A percentile compares a stretch with the other conserved stretches of the same genome.
phyloP scores from a whole-genome alignment of 305 asterid species.

The Fraxinus velutina region DNA sequence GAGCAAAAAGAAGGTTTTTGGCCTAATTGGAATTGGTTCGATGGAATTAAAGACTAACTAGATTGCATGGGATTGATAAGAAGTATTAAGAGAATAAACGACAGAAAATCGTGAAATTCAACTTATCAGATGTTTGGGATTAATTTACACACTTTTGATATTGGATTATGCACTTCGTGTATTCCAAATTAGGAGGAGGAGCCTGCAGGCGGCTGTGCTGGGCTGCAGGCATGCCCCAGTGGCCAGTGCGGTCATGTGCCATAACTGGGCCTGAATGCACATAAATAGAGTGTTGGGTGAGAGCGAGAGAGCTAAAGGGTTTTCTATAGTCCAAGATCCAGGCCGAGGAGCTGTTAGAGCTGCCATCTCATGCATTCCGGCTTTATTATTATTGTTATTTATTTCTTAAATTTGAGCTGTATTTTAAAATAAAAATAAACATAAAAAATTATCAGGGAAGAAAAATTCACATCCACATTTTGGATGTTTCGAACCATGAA shows the following conservation, averaged over 20 bases:
- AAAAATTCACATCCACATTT: neutral
- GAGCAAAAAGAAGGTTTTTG: neutral
- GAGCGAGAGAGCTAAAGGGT: neutral
- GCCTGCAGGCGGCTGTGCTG: neutral
- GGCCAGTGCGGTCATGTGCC: neutral
- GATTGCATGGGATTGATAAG: neutral
- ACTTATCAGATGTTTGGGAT: no score
- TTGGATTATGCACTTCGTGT: neutral
- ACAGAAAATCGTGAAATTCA: no score
- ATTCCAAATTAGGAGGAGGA: neutral
- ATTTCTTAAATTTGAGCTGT: neutral
- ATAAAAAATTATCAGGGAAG: no score
- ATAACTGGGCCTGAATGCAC: no score
- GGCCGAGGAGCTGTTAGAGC: neutral
- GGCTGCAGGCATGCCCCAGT: neutral
- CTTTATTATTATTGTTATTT: no score
- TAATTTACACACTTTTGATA: neutral
- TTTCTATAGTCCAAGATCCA: neutral
- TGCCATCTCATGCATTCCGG: no score
- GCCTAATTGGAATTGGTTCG: neutral
- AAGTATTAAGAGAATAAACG: neutral
- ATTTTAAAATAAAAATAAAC: no score
- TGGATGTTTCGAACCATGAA: neutral
- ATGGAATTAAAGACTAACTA: neutral
- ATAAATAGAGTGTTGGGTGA: neutral